Percentiles rank a stretch among this genome's conserved stretches.
phyloP scores from a whole-genome alignment of 768 basidiomycete genomes.

The Gloeostereum incarnatum region DNA sequence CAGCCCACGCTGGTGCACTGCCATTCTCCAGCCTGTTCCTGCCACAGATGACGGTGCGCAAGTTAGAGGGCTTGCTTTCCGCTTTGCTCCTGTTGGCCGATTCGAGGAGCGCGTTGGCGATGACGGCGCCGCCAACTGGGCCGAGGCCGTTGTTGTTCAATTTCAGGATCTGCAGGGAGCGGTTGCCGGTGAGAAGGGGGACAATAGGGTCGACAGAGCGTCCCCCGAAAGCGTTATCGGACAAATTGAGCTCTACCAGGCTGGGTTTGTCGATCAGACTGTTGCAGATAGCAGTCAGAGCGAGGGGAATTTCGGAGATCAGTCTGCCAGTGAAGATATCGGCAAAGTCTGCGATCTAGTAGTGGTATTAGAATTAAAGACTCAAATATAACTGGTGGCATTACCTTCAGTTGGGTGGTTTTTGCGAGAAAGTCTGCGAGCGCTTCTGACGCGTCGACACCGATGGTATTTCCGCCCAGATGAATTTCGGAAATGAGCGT shows the following conservation, averaged over 20 bases:
- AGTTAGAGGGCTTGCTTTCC: constrained; percentile 59
- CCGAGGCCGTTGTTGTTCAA: constrained; percentile 98
- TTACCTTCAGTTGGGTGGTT: constrained; percentile 64
- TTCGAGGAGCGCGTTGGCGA: constrained; percentile 75
- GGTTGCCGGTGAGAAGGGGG: constrained; percentile 77
- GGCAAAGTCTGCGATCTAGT: constrained; percentile 87
- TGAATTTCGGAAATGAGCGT: constrained; percentile 76
- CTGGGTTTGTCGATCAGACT: constrained; percentile 73
- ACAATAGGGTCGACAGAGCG: constrained; percentile 93
- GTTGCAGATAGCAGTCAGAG: constrained; percentile 82
- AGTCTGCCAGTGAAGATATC: constrained; percentile 98
- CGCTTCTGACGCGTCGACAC: constrained; percentile 81
- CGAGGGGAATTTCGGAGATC: constrained; percentile 89
- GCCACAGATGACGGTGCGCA: constrained; percentile 83
- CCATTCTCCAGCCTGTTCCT: constrained; percentile 95
- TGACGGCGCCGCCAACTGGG: constrained; percentile 74
- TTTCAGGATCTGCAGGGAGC: constrained; percentile 72
- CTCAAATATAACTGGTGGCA: neutral
- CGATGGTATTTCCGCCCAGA: constrained; percentile 90
- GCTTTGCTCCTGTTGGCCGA: constrained; percentile 63
- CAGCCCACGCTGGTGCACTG: constrained; percentile 74
- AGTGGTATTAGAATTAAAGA: constrained; percentile 3
- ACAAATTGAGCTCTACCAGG: constrained; percentile 82
- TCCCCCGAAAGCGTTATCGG: constrained; percentile 95
- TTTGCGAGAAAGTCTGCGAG: constrained; percentile 72